Percentiles rank a stretch among this genome's conserved stretches.
These are phyloP conservation scores for Cercophora sp. DNA, from an alignment of 495 filamentous ascomycete genomes.

Conservation along the genomic window DNA sequence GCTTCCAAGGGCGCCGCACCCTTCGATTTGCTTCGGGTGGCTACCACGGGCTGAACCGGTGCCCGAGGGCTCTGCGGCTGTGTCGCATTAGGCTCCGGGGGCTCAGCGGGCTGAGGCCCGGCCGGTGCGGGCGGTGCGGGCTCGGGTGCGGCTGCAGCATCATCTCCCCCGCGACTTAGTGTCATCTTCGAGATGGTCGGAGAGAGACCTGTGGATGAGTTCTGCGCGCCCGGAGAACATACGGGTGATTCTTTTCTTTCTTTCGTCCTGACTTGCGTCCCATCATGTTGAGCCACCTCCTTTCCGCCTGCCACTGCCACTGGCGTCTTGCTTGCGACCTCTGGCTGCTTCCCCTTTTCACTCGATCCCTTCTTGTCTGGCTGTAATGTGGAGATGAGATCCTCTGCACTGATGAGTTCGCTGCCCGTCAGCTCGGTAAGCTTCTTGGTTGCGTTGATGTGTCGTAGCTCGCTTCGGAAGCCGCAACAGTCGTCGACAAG, in stretches of 20 bases:
- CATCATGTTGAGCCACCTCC: too few species aligned
- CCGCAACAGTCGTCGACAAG: constrained; percentile 88
- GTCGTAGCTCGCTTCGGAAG: constrained; percentile 66
- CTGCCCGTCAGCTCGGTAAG: constrained; percentile 76
- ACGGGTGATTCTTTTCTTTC: too few species aligned
- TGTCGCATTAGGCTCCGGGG: neutral
- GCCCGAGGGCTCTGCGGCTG: neutral
- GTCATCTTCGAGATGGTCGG: constrained; percentile 26
- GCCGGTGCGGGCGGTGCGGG: neutral
- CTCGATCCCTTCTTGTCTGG: constrained; percentile 11
- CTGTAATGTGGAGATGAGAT: constrained; percentile 46
- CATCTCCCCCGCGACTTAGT: constrained; percentile 9
- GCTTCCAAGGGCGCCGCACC: constrained; percentile 1
- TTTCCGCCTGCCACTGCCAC: neutral
- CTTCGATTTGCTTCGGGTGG: neutral
- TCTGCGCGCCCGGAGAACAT: too few species aligned
- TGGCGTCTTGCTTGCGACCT: neutral
- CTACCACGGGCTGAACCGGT: constrained; percentile 11
- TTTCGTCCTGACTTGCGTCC: too few species aligned
- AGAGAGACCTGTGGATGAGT: constrained; percentile 28
- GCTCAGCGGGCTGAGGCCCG: too few species aligned
- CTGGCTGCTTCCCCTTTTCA: constrained; percentile 1
- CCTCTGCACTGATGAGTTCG: constrained; percentile 54
- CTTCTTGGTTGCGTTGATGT: constrained; percentile 70
- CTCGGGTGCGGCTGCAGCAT: constrained; percentile 3